These are phyloP conservation scores for Phytopythium chamaehyphon DNA, from an alignment of 352 stramenopile species.

Conservation along the genomic window DNA sequence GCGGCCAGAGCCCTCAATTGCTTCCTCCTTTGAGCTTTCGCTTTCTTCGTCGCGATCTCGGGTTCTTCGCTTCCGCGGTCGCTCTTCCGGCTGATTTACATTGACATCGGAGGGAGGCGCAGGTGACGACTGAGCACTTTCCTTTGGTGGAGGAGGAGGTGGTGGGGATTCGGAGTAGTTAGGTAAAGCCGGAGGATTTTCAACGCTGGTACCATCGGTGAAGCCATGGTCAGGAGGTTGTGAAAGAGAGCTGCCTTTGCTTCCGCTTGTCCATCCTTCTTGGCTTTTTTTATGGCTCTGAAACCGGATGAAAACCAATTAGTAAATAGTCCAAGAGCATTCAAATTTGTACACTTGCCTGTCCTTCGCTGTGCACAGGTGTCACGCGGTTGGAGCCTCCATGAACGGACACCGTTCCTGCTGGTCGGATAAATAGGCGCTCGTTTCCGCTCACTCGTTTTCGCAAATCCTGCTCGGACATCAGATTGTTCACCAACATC, in stretches of 20 bases:
- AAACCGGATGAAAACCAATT: background rate
- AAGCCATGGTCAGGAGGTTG: background rate
- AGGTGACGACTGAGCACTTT: background rate
- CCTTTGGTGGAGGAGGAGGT: too few species aligned
- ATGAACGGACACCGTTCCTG: background rate
- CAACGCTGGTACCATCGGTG: background rate
- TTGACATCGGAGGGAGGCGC: background rate
- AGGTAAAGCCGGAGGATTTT: background rate
- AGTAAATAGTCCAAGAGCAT: background rate
- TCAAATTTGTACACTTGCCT: background rate
- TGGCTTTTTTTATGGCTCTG: background rate
- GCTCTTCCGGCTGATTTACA: background rate
- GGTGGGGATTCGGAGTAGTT: too few species aligned
- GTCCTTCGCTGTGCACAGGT: background rate
- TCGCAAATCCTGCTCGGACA: conserved; percentile 7
- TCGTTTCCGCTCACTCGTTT: conserved; percentile 1
- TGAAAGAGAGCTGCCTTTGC: conserved; percentile 4
- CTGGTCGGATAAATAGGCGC: conserved; percentile 4
- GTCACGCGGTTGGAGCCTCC: background rate
- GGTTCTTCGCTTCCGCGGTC: conserved; percentile 3
- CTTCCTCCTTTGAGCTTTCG: conserved; percentile 6
- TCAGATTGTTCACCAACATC: conserved; percentile 4
- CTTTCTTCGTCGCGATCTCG: conserved; percentile 4
- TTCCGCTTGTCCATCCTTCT: conserved; percentile 4
- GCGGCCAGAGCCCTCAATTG: background rate